phyloP scores from a whole-genome alignment of 495 filamentous ascomycete species.

The Penicillium antarcticum region DNA sequence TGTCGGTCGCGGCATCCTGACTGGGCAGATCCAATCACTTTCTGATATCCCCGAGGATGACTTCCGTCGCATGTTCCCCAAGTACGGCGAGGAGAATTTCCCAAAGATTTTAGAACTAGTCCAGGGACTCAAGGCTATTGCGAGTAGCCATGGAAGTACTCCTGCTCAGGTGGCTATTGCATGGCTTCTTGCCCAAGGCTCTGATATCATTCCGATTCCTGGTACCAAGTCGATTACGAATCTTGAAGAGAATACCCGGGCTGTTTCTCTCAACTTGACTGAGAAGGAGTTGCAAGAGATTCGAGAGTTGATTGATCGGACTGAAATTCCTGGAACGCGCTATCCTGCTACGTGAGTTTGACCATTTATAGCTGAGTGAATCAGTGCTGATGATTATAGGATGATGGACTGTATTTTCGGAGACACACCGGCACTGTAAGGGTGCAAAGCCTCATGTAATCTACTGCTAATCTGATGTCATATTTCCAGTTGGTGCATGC shows the following conservation, averaged over 20 bases:
- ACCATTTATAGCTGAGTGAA: neutral
- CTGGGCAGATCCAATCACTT: constrained; percentile 39
- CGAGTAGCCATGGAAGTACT: constrained; percentile 26
- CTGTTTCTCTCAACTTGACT: constrained; percentile 40
- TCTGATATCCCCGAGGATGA: constrained; percentile 47
- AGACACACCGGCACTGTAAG: constrained; percentile 12
- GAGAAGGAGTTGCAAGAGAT: constrained; percentile 40
- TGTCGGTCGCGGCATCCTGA: constrained; percentile 59
- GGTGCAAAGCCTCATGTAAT: neutral
- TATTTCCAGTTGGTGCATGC: too few species aligned
- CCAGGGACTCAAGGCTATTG: constrained; percentile 36
- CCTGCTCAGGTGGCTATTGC: constrained; percentile 11
- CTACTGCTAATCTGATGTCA: too few species aligned
- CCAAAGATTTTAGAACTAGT: constrained; percentile 50
- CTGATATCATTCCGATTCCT: constrained; percentile 56
- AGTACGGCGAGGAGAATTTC: constrained; percentile 51
- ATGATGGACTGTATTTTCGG: constrained; percentile 4
- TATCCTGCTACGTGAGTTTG: constrained; percentile 10
- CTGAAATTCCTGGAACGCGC: constrained; percentile 7
- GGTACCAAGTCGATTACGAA: constrained; percentile 51
- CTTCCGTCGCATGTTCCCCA: constrained; percentile 31
- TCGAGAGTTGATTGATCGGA: constrained; percentile 6
- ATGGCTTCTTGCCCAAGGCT: constrained; percentile 38
- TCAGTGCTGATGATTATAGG: neutral
- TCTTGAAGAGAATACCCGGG: constrained; percentile 52